A percentile compares a stretch with the other conserved stretches of the same genome.
phyloP scores from a whole-genome alignment of 2,329 filamentous ascomycete species.

The Fusarium irregulare region DNA sequence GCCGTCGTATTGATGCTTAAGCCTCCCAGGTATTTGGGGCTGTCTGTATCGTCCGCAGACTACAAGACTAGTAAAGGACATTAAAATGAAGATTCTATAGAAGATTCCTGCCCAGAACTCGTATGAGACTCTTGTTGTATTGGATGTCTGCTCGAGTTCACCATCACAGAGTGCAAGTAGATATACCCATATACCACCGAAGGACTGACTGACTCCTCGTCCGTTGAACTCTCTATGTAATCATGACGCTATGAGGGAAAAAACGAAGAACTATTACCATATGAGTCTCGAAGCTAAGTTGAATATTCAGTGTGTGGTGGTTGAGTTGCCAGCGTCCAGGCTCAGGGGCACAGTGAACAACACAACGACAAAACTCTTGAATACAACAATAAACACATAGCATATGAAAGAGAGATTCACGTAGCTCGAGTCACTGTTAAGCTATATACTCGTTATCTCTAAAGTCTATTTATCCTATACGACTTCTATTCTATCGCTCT shows the following conservation, averaged over 20 bases:
- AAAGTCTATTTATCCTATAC: not conserved
- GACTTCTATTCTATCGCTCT: not conserved
- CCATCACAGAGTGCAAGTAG: not conserved
- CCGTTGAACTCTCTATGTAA: not conserved
- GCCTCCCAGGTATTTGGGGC: not conserved
- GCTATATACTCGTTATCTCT: not conserved
- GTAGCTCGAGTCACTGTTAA: accelerated
- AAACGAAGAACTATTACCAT: not conserved
- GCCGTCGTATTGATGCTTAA: not conserved
- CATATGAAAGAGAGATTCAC: accelerated
- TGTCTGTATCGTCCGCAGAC: not conserved
- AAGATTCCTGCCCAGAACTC: not conserved
- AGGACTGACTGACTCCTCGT: not conserved
- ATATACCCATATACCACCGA: not conserved
- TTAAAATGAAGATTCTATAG: not conserved
- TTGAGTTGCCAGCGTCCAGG: too few relatives aligned
- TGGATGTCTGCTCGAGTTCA: not conserved
- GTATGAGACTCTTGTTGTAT: not conserved
- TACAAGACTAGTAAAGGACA: not conserved
- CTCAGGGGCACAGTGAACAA: too few relatives aligned
- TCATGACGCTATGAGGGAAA: not conserved
- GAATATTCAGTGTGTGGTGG: not conserved
- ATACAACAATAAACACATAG: not conserved
- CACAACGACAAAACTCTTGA: not conserved
- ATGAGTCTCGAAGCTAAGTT: not conserved